Percentiles rank a stretch among this genome's conserved stretches.
These are phyloP conservation scores for Salvia sclarea DNA, from an alignment of 305 asterid species.

Conservation along the genomic window DNA sequence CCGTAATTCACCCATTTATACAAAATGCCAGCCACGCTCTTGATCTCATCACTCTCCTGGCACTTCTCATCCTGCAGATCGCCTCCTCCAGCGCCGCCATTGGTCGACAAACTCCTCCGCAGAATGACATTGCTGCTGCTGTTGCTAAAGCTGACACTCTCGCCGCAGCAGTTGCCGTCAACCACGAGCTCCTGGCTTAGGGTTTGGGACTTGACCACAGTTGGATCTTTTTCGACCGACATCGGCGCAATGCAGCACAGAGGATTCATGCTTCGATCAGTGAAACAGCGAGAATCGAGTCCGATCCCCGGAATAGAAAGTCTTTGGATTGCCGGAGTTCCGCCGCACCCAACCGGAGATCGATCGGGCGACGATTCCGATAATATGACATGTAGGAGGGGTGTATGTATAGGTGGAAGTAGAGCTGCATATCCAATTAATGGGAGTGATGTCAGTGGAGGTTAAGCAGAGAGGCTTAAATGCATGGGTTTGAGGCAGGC, in stretches of 20 bases:
- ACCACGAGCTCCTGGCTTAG: constrained; percentile 56
- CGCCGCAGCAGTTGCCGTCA: constrained; percentile 36
- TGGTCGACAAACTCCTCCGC: constrained; percentile 59
- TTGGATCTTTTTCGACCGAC: constrained; percentile 83
- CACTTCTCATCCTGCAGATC: constrained; percentile 38
- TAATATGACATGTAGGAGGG: constrained; percentile 44
- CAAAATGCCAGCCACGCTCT: constrained; percentile 74
- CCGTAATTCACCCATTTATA: constrained; percentile 99
- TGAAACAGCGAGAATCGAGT: constrained; percentile 15
- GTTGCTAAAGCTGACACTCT: constrained; percentile 19
- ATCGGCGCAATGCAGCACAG: constrained; percentile 99
- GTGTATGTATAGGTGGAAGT: constrained; percentile 39
- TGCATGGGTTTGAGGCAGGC: constrained; percentile 47
- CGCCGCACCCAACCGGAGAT: constrained; percentile 62
- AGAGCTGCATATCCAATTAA: constrained; percentile 58
- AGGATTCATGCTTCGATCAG: constrained; percentile 69
- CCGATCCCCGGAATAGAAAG: constrained; percentile 47
- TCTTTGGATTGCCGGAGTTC: constrained; percentile 23
- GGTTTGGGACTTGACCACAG: constrained; percentile 66
- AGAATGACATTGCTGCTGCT: constrained; percentile 33
- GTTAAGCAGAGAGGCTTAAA: constrained; percentile 51
- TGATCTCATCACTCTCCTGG: constrained; percentile 53
- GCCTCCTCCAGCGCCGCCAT: constrained; percentile 37
- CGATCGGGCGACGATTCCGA: constrained; percentile 55
- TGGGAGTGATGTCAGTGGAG: constrained; percentile 50